Evolutionary conservation across 768 basidiomycete species (phyloP).

Genomic region (Mycena vitilis): DNA sequence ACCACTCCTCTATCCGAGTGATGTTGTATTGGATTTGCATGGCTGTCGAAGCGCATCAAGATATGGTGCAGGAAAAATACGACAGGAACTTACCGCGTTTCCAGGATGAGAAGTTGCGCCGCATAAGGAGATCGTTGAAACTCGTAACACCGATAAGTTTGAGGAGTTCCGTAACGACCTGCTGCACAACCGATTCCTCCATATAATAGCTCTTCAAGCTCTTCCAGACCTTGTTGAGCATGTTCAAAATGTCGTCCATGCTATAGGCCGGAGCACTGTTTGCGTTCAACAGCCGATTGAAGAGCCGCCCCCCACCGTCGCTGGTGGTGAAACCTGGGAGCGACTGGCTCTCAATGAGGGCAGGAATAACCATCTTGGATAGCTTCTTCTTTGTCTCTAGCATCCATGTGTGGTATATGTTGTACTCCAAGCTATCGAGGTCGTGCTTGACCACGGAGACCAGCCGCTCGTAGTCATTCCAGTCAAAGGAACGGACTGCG

Average conservation of each 20-base stretch:
- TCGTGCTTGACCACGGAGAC: slow-evolving; percentile 99
- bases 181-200: slow-evolving; percentile 97
- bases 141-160: slow-evolving; percentile 96
- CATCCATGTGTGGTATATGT: slow-evolving; percentile 99
- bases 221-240: slow-evolving; percentile 98
- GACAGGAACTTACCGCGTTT: slow-evolving; percentile 81
- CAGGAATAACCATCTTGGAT: slow-evolving; percentile 99
- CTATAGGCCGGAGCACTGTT: slow-evolving; percentile 91
- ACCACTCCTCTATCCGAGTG: slow-evolving; percentile 98
- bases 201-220: slow-evolving; percentile 98
- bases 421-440: slow-evolving; percentile 97
- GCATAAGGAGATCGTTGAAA: slow-evolving; percentile 98
- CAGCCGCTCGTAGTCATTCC: slow-evolving; percentile 95
- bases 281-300: slow-evolving; percentile 90
- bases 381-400: slow-evolving; percentile 96
- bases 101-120: slow-evolving; percentile 99
- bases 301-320: slow-evolving; percentile 92
- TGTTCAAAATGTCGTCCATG: slow-evolving; percentile 98
- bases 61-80: background rate
- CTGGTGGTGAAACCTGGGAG: slow-evolving; percentile 97
- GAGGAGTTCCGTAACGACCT: slow-evolving; percentile 93
- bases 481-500: slow-evolving; percentile 91
- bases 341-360: slow-evolving; percentile 96
- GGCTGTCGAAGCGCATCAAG: slow-evolving; percentile 59
- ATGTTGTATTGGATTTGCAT: slow-evolving; percentile 99